Conservation (phyloP, 169 alveolate species). For the Plasmodium reichenowi region DNA sequence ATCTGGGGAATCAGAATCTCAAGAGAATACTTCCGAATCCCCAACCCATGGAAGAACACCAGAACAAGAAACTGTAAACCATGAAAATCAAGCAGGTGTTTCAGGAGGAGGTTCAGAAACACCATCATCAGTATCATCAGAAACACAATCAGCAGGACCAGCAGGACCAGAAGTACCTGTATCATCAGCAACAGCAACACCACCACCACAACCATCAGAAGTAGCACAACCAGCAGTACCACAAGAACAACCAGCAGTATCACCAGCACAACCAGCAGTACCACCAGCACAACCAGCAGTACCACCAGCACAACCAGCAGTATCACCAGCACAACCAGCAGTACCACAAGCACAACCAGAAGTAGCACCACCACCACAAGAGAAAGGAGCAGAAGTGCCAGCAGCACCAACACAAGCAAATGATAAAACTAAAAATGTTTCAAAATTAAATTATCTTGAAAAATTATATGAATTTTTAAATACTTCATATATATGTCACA, state of each 20-base stretch:
- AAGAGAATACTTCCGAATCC: too few relatives aligned
- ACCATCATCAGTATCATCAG: neutral
- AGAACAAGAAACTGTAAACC: too few relatives aligned
- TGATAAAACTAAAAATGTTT: neutral
- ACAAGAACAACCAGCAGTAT: neutral
- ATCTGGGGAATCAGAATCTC: too few relatives aligned
- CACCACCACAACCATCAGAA: neutral
- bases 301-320: neutral
- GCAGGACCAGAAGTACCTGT: neutral
- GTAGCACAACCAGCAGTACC: neutral
- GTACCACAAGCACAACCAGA: neutral
- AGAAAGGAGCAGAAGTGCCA: too few relatives aligned
- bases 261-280: neutral
- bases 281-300: neutral
- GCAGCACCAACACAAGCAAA: neutral
- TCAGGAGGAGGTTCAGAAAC: neutral
- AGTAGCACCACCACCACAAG: too few relatives aligned
- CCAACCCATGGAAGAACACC: too few relatives aligned
- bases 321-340: neutral
- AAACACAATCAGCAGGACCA: too few relatives aligned
- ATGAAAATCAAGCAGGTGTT: too few relatives aligned
- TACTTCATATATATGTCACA: slow-evolving; percentile 36
- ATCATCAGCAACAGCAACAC: neutral
- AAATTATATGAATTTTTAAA: slow-evolving; percentile 25
- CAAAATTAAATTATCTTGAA: slow-evolving; percentile 38